Evolutionary conservation across 495 filamentous ascomycete genomes (phyloP), one percentile per base, ranked within the genome.

Genomic region (Sphaerosporella brunnea): DNA sequence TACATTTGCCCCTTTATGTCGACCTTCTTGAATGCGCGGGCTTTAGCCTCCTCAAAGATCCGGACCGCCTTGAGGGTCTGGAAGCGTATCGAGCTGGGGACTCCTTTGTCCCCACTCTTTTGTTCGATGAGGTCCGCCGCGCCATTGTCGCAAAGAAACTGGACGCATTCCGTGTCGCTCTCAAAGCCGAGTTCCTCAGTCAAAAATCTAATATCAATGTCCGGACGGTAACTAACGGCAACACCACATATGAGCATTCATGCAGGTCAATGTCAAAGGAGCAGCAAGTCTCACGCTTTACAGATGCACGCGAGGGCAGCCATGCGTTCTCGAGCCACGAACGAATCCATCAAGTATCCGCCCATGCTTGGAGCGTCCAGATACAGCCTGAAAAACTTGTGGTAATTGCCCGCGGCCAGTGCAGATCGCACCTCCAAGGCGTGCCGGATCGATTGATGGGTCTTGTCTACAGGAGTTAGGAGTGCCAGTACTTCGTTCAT

Each of bases 301-400:
- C 83, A 93, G 43, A 96, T 90, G 55, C 77, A 80, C 54, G 82
- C 76, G 49, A 96, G 70, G 46, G 92, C 90, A 59, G 80, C 77
- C 44, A 96, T 72, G 56, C 92, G 83, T 68, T 99, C 92, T 52
- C 92, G 82, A 51, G 74, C 77, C 59, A 96, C 78, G 66, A 97
- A 95, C 82, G 92, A 94, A 66, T 99, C 90, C 80, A 99, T 92
- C 4, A 99, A 74, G 67, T 96, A 95, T 52, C 80, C 84, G 36
- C 90, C 86, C 92, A 99, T 96, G 58, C 93, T 90, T 18, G 90
- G 90, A 10, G 85, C 83, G 57, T 90, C 82, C 49, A 90, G 73
- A 62, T 93, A 99, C 19, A 99, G 72, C 62, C 79, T 79, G 72
- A 96, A 96, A 63, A 99, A 94, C 54, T 75, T 84, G 66, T 96